Conservation (phyloP, 2,329 filamentous ascomycete genomes). For the Ustulina deusta region DNA sequence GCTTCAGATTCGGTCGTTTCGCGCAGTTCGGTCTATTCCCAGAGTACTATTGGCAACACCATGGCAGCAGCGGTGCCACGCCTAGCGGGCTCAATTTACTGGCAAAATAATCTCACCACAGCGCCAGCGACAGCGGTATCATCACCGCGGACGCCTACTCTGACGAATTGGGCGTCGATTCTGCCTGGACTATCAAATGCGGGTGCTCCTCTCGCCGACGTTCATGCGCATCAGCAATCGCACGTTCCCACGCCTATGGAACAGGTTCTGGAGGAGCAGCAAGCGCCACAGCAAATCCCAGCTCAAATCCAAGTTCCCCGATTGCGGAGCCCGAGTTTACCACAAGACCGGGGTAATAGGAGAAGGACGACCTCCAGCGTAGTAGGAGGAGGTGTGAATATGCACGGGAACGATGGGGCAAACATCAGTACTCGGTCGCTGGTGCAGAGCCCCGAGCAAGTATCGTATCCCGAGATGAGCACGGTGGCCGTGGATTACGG, state of each 20-base stretch:
- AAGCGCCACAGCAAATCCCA: constrained; percentile 16
- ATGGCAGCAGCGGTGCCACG: constrained; percentile 12
- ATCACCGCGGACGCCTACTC: constrained; percentile 33
- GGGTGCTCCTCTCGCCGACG: not conserved
- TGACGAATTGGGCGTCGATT: constrained; percentile 31
- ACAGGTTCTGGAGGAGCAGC: constrained; percentile 16
- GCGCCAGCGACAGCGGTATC: constrained; percentile 8
- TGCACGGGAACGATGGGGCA: not conserved
- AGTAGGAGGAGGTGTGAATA: not conserved
- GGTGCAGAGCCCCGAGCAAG: constrained; percentile 9
- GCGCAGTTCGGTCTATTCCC: constrained; percentile 30
- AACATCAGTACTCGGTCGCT: constrained; percentile 5
- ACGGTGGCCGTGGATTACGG: constrained; percentile 19
- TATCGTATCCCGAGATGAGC: not conserved
- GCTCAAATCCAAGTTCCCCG: constrained; percentile 35
- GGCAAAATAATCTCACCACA: constrained; percentile 31
- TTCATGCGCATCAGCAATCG: not conserved
- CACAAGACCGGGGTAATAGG: constrained; percentile 30
- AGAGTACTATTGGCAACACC: constrained; percentile 23
- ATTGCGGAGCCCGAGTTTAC: constrained; percentile 36
- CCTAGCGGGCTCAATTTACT: constrained; percentile 34
- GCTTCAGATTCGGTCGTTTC: constrained; percentile 28
- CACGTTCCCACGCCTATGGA: constrained; percentile 12
- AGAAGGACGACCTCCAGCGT: constrained; percentile 19
- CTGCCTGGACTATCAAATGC: constrained; percentile 20